Evolutionary conservation across 345 rosid genomes (phyloP).

Genomic region (rapeseed (Brassica napus)): DNA sequence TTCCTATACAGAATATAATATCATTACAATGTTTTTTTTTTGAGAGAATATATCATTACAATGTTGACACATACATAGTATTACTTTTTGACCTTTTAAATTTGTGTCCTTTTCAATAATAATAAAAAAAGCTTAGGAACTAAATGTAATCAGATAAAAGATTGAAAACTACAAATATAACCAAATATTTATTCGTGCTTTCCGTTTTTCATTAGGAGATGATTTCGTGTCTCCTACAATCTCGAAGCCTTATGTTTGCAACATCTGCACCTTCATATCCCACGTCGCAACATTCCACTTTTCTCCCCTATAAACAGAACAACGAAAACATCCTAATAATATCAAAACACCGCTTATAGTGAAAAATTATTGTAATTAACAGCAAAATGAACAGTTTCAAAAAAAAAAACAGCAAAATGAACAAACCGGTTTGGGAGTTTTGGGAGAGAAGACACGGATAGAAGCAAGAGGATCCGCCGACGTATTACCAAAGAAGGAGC

Average conservation of each 20-base stretch:
- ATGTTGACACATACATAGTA: too few species aligned
- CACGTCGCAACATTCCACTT: constrained; percentile 53
- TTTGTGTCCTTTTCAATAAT: too few species aligned
- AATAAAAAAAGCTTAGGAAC: too few species aligned
- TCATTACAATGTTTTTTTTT: background rate
- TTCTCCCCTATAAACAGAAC: constrained; percentile 44
- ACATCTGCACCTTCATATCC: constrained; percentile 30
- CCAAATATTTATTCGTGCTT: background rate
- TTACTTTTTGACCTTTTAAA: too few species aligned
- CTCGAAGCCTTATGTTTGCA: constrained; percentile 46
- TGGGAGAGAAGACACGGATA: background rate
- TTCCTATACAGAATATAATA: background rate
- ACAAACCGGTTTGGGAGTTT: background rate
- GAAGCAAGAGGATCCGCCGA: background rate
- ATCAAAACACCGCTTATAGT: background rate
- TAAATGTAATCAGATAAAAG: background rate
- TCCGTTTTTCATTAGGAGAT: constrained; percentile 38
- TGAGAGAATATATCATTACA: too few species aligned
- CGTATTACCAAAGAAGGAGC: background rate
- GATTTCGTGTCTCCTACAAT: constrained; percentile 52
- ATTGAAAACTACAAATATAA: constrained; percentile 2
- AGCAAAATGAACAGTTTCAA: too few species aligned
- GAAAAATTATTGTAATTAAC: background rate
- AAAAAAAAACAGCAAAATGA: background rate
- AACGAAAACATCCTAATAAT: background rate